Evolutionary conservation across 306 rosid genomes (phyloP).

Genomic region (Fragaria ananassa): DNA sequence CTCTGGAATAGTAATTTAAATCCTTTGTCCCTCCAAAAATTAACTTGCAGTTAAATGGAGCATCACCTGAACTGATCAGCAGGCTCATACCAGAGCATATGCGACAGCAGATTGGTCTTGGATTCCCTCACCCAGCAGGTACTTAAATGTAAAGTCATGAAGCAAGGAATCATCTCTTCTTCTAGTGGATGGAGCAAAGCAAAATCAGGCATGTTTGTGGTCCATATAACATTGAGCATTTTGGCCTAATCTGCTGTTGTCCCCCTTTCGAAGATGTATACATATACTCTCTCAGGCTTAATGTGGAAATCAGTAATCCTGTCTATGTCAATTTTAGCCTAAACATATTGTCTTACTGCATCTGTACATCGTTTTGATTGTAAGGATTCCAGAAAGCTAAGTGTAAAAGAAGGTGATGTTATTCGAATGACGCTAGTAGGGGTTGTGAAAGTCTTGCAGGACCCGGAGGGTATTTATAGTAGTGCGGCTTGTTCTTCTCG

Average conservation of each 20-base stretch:
- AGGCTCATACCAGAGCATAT: constrained; percentile 85
- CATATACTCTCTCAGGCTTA: constrained; percentile 51
- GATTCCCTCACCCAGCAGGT: constrained; percentile 51
- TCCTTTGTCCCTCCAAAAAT: background rate
- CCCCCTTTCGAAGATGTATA: constrained; percentile 51
- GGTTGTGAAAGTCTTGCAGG: constrained; percentile 13
- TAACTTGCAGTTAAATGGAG: constrained; percentile 64
- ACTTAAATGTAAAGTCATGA: constrained; percentile 47
- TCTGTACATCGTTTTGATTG: constrained; percentile 40
- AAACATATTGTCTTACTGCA: constrained; percentile 22
- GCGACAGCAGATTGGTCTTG: constrained; percentile 57
- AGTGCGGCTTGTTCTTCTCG: constrained; percentile 24
- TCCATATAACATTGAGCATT: constrained; percentile 39
- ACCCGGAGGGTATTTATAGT: constrained; percentile 30
- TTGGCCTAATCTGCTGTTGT: constrained; percentile 47
- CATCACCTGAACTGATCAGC: constrained; percentile 63
- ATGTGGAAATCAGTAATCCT: constrained; percentile 41
- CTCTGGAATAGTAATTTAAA: background rate
- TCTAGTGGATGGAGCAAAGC: constrained; percentile 38
- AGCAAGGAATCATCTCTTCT: constrained; percentile 35
- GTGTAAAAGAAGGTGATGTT: constrained; percentile 29
- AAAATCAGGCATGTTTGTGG: constrained; percentile 39
- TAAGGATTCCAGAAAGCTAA: constrained; percentile 28
- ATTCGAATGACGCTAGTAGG: constrained; percentile 20
- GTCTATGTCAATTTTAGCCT: constrained; percentile 45